These are phyloP conservation scores for Aspergillus sp. DNA, from an alignment of 2,329 filamentous ascomycete species.

Conservation along the genomic window DNA sequence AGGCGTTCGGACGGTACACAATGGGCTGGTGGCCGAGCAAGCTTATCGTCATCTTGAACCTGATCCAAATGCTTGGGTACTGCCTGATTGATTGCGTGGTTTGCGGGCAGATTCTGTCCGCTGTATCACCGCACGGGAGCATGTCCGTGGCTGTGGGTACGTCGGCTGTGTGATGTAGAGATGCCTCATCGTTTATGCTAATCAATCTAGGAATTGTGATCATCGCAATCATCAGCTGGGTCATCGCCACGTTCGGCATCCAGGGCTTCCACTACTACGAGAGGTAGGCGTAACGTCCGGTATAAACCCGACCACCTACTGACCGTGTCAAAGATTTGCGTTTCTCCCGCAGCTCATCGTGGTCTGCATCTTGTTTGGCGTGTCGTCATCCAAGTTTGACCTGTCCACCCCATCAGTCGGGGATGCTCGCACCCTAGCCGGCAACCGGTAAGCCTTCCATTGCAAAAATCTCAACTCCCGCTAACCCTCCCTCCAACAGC, in stretches of 20 bases:
- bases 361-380: conserved; percentile 60
- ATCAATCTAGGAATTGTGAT: conserved; percentile 54
- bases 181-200: not conserved
- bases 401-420: conserved; percentile 50
- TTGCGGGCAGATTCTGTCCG: conserved; percentile 66
- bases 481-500: conserved; percentile 15
- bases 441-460: conserved; percentile 34
- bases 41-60: conserved; percentile 60
- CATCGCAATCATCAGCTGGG: conserved; percentile 60
- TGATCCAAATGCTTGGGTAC: conserved; percentile 62
- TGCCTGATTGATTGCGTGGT: conserved; percentile 63
- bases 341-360: conserved; percentile 64
- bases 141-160: conserved; percentile 62
- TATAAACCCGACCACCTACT: conserved; percentile 8
- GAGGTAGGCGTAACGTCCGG: conserved; percentile 39
- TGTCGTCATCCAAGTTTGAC: conserved; percentile 60
- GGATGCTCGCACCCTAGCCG: conserved; percentile 51
- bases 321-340: conserved; percentile 49
- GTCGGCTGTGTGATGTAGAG: conserved; percentile 7
- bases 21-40: conserved; percentile 68
- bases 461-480: not conserved
- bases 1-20: conserved; percentile 58
- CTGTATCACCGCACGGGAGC: conserved; percentile 56
- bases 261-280: conserved; percentile 67
- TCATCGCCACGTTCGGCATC: conserved; percentile 66